A percentile compares a stretch with the other conserved stretches of the same genome.
These are phyloP conservation scores for Anastatica hierochuntica DNA, from an alignment of 345 rosid genomes.

Conservation along the genomic window DNA sequence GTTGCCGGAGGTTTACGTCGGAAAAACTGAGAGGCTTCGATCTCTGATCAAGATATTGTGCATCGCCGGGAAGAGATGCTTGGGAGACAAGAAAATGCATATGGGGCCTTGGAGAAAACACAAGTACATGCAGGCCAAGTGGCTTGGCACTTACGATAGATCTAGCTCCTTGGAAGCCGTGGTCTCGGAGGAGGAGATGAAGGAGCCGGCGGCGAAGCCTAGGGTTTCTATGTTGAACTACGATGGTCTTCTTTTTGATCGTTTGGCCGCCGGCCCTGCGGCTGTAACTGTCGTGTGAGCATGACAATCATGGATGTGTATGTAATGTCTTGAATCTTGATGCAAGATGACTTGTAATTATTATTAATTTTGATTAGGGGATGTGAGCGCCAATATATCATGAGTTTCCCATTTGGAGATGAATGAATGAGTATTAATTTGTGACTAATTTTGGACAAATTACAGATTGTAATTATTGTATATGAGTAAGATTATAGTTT, in stretches of 20 bases:
- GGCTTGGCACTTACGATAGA: constrained; percentile 52
- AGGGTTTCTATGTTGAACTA: constrained; percentile 23
- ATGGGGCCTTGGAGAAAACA: constrained; percentile 93
- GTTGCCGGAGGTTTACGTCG: constrained; percentile 65
- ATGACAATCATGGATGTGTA: too few relatives aligned
- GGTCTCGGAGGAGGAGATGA: constrained; percentile 2
- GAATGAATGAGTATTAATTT: too few relatives aligned
- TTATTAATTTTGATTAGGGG: too few relatives aligned
- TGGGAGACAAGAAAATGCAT: constrained; percentile 84
- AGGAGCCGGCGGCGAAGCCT: too few relatives aligned
- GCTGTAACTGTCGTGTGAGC: constrained; percentile 21
- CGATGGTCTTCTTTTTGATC: constrained; percentile 17
- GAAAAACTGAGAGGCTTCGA: constrained; percentile 61
- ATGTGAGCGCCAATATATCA: too few relatives aligned
- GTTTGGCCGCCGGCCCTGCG: constrained; percentile 8
- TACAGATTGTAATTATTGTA: too few relatives aligned
- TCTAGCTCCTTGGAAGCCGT: constrained; percentile 1
- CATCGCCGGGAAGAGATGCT: constrained; percentile 52
- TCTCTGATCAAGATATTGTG: constrained; percentile 63
- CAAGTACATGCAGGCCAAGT: constrained; percentile 85
- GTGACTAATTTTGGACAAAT: too few relatives aligned
- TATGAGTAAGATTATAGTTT: too few relatives aligned
- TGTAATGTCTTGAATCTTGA: too few relatives aligned
- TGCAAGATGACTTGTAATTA: too few relatives aligned
- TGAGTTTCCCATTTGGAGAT: too few relatives aligned